phyloP scores from a whole-genome alignment of 1,284 basidiomycete species.

The Trametes versicolor region DNA sequence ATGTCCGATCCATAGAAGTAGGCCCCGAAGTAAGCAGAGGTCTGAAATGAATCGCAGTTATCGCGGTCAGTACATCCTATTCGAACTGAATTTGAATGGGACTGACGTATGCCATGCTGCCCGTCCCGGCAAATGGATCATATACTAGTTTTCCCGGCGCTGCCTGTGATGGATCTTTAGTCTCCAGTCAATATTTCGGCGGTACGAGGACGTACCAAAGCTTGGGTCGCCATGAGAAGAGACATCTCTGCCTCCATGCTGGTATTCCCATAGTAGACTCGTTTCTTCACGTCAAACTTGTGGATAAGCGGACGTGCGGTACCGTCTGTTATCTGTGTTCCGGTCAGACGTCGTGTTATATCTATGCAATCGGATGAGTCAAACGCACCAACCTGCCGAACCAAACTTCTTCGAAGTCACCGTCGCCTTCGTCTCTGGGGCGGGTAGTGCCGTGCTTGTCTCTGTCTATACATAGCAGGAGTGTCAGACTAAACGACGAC shows the following conservation, averaged over 20 bases:
- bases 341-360: not conserved
- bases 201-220: slow-evolving; percentile 57
- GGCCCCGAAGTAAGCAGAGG: slow-evolving; percentile 89
- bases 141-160: slow-evolving; percentile 91
- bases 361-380: not conserved
- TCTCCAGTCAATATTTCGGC: not conserved
- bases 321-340: slow-evolving; percentile 73
- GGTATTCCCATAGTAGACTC: slow-evolving; percentile 94
- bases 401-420: slow-evolving; percentile 75
- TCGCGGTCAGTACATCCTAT: not conserved
- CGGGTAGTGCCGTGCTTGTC: slow-evolving; percentile 56
- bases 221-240: slow-evolving; percentile 95
- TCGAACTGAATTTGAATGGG: slow-evolving; percentile 13
- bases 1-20: slow-evolving; percentile 94
- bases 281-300: slow-evolving; percentile 89
- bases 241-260: slow-evolving; percentile 98
- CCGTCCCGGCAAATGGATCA: slow-evolving; percentile 97
- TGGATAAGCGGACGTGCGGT: slow-evolving; percentile 74
- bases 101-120: slow-evolving; percentile 91
- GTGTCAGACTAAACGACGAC: not conserved
- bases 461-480: slow-evolving; percentile 50
- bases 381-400: slow-evolving; percentile 88
- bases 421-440: slow-evolving; percentile 68
- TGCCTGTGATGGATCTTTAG: slow-evolving; percentile 58
- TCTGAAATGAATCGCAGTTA: slow-evolving; percentile 52